phyloP scores from a whole-genome alignment of 2,329 filamentous ascomycete species.

The Xylariaceae sp. region DNA sequence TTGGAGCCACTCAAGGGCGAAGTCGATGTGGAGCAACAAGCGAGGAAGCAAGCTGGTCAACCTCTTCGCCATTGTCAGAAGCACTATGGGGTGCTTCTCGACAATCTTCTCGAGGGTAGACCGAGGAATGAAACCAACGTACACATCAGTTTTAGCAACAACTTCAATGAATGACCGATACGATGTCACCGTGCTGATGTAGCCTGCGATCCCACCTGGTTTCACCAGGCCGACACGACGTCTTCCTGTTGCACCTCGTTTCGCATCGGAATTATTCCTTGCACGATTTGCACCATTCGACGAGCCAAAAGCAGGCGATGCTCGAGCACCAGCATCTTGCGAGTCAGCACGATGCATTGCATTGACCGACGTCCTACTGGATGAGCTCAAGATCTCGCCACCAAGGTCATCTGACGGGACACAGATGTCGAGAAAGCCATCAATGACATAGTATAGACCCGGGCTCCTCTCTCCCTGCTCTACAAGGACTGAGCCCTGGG shows the following conservation, averaged over 20 bases:
- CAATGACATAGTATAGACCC: slow-evolving; percentile 93
- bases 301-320: slow-evolving; percentile 19
- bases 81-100: slow-evolving; percentile 83
- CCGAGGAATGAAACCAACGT: slow-evolving; percentile 88
- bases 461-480: slow-evolving; percentile 97
- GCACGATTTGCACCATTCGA: slow-evolving; percentile 34
- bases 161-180: slow-evolving; percentile 96
- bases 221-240: slow-evolving; percentile 82
- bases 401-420: slow-evolving; percentile 62
- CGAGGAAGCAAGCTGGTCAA: slow-evolving; percentile 84
- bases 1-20: slow-evolving; percentile 96
- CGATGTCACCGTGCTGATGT: slow-evolving; percentile 88
- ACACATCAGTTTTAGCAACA: slow-evolving; percentile 95
- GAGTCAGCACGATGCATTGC: slow-evolving; percentile 35
- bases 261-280: slow-evolving; percentile 33
- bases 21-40: slow-evolving; percentile 92
- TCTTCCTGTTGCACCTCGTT: slow-evolving; percentile 36
- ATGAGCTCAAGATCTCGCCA: slow-evolving; percentile 38
- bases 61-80: slow-evolving; percentile 93
- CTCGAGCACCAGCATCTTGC: slow-evolving; percentile 17
- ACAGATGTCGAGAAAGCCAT: slow-evolving; percentile 92
- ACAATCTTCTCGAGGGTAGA: slow-evolving; percentile 84
- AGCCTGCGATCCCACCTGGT: slow-evolving; percentile 88
- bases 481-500: slow-evolving; percentile 86
- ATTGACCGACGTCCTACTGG: slow-evolving; percentile 33